A percentile compares a stretch with the other conserved stretches of the same genome.
phyloP scores from a whole-genome alignment of 2,329 filamentous ascomycete species.

The Alternaria arbusti region DNA sequence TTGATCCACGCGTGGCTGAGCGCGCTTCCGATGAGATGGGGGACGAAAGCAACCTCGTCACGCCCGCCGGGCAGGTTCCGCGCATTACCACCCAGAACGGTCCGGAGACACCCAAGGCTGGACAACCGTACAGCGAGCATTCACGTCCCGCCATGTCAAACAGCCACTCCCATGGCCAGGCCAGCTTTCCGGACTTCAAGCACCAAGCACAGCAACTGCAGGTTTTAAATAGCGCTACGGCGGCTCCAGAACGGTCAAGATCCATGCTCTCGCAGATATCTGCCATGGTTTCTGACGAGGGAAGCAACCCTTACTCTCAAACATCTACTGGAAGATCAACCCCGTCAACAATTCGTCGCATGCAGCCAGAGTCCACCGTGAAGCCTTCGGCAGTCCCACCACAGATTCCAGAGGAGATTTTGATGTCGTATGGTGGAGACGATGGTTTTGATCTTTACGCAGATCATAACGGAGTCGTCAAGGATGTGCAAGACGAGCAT shows the following conservation, averaged over 20 bases:
- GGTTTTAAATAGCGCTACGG: constrained; percentile 14
- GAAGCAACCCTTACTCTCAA: constrained; percentile 35
- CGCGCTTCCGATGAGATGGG: constrained; percentile 32
- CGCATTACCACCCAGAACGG: constrained; percentile 22
- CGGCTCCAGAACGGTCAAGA: constrained; percentile 37
- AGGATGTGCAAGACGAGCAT: constrained; percentile 38
- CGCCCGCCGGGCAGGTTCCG: constrained; percentile 36
- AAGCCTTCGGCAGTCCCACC: constrained; percentile 23
- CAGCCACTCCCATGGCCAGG: constrained; percentile 18
- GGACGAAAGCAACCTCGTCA: constrained; percentile 33
- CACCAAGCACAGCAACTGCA: constrained; percentile 21
- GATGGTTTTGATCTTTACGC: constrained; percentile 47
- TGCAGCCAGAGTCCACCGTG: constrained; percentile 31
- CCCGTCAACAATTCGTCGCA: constrained; percentile 37
- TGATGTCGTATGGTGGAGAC: constrained; percentile 20
- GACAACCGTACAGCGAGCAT: constrained; percentile 13
- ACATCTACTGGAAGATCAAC: constrained; percentile 38
- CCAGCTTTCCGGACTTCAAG: constrained; percentile 11
- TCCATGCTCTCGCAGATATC: constrained; percentile 48
- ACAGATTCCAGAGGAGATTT: constrained; percentile 34
- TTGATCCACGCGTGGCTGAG: constrained; percentile 33
- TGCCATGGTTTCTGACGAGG: constrained; percentile 42
- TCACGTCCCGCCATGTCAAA: constrained; percentile 14
- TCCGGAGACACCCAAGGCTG: constrained; percentile 24
- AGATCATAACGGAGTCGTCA: constrained; percentile 47